phyloP scores from a whole-genome alignment of 768 basidiomycete genomes.

The Cystobasidium tubakii region DNA sequence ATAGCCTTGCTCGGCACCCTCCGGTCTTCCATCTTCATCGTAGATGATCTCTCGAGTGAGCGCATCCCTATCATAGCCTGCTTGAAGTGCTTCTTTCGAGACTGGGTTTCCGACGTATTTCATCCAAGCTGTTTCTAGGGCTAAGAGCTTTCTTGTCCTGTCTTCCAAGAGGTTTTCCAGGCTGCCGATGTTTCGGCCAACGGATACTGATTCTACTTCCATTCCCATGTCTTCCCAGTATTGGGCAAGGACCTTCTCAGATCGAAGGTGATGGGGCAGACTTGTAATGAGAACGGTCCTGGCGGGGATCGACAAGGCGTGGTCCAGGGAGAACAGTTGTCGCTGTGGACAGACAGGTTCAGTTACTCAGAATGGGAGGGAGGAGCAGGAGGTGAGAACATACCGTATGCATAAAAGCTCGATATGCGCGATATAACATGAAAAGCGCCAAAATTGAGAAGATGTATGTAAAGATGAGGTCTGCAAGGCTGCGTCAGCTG shows the following conservation, averaged over 20 bases:
- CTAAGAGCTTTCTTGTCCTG: conserved; percentile 71
- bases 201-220: conserved; percentile 82
- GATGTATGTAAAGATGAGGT: conserved; percentile 87
- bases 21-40: conserved; percentile 36
- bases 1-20: not conserved
- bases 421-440: conserved; percentile 80
- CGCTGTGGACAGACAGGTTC: conserved; percentile 55
- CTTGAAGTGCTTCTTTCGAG: conserved; percentile 9
- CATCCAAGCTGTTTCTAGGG: conserved; percentile 78
- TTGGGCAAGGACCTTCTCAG: conserved; percentile 77
- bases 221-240: conserved; percentile 78
- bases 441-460: conserved; percentile 81
- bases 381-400: no score
- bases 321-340: conserved; percentile 87
- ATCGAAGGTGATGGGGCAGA: conserved; percentile 74
- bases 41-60: conserved; percentile 51
- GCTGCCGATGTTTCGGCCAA: conserved; percentile 73
- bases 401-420: conserved; percentile 34
- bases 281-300: conserved; percentile 83
- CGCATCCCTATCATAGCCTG: conserved; percentile 65
- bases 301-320: conserved; percentile 88
- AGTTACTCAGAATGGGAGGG: no score
- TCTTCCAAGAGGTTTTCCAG: conserved; percentile 68
- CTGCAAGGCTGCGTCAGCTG: conserved; percentile 47
- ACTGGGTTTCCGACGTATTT: conserved; percentile 92